Percentiles rank a stretch among this genome's conserved stretches.
Evolutionary conservation across 305 asterid species (phyloP).

Genomic region (Solanum aculeatissimum): DNA sequence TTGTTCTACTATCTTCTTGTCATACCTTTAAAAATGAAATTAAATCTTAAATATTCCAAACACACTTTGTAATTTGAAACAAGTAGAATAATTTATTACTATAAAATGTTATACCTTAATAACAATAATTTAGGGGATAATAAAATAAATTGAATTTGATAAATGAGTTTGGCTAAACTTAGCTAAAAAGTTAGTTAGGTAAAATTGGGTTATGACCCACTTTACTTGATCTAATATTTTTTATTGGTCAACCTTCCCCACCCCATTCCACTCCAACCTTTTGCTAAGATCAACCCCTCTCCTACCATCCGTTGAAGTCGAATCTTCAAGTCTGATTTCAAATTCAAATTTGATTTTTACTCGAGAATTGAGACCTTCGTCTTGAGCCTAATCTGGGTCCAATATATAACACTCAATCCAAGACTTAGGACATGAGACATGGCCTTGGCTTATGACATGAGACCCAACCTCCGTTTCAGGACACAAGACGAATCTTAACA

Average conservation of each 20-base stretch:
- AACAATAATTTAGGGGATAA: neutral
- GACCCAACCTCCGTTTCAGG: too few relatives aligned
- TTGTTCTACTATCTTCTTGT: neutral
- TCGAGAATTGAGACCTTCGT: too few relatives aligned
- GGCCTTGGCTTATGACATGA: too few relatives aligned
- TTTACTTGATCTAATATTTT: too few relatives aligned
- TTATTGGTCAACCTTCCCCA: neutral
- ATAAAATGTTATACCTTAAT: neutral
- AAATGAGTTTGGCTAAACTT: neutral
- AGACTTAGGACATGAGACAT: too few relatives aligned
- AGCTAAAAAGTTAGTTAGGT: too few relatives aligned
- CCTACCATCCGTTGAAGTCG: neutral
- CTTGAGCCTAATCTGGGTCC: too few relatives aligned
- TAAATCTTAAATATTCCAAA: neutral
- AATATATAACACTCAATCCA: too few relatives aligned
- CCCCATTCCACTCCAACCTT: too few relatives aligned
- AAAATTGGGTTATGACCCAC: neutral
- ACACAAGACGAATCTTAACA: neutral
- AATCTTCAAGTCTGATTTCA: too few relatives aligned
- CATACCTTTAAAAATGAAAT: neutral
- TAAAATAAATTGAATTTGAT: too few relatives aligned
- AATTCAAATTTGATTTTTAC: rapidly evolving
- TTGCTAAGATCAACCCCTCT: neutral
- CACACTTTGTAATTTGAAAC: neutral
- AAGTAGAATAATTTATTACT: neutral